Evolutionary conservation across 2,329 filamentous ascomycete genomes (phyloP), one percentile per base, ranked within the genome.

Genomic region (Nigrospora oryzae): DNA sequence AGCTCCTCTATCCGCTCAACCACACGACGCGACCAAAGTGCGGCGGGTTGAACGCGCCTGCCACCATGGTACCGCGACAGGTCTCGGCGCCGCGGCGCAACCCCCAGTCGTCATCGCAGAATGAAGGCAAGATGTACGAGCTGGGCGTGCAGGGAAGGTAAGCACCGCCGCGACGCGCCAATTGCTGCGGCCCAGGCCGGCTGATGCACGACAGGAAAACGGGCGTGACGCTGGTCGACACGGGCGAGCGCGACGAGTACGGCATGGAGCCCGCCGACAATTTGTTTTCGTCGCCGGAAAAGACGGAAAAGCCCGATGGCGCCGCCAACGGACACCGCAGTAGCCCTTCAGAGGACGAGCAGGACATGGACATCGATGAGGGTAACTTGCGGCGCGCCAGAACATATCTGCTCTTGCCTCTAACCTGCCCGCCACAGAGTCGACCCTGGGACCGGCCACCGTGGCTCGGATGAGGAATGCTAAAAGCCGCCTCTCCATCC

Each of bases 241-340:
- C 73, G 45, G 88, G 88, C 43, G 72, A 83, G 49, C 85, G 89
- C 67, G 91, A 97, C 66, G 89, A 94, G 62, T 74, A 95, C 73
- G 93, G 91, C 63, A 82, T 98, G 71, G 89, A 96, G 62, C 84
- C 87, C 33, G 77, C 95, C 47, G 86, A 91, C 33, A 80, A 81
- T 53, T 80, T 97, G 52, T 95, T 95, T 64, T 96, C 90, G 10
- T 95, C 90, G 16, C 89, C 90, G 13, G 77, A 80, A 52, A 86
- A 83, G 56, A 32, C 15, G 5, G 17, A 15, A 12, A 66, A 55
- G 12, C 46, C 55, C 38, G 49, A 56, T 49, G 50, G 55, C 30
- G 48, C 54, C 40, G 37, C 51, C 42, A 56, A 64, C 56, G 49
- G 58, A 14, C 56, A 60, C n/a, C 55, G 58, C 28, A 35, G 46